Evolutionary conservation across 148 eudicot genomes (phyloP), one percentile per base, ranked within the genome.

Genomic region (Camellia granthamiana): DNA sequence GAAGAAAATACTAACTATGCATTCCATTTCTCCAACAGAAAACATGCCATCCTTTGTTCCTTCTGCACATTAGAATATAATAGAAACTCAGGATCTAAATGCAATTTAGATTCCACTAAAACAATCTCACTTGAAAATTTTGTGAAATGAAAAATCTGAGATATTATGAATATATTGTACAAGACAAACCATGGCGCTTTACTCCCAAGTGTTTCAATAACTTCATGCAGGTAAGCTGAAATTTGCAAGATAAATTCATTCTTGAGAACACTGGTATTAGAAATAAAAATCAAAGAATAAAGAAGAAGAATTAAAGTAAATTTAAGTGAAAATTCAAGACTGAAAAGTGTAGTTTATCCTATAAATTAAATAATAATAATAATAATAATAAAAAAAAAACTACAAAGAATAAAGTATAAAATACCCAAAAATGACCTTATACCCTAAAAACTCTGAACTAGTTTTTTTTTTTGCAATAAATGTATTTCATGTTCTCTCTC

Each of bases 11-110:
- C 87, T 89, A 60, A 91, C 98, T 94, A 92, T 94, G 92, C 97
- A 92, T 81, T 94, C 98, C 98, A 94, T 94, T 85, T 94, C 97
- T 84, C 98, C 98, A 75, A 94, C 98, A 85, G 97, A 94, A 83
- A 94, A 94, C 77, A 94, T 79, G 60, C 97, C 98, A 84, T 92
- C 98, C 84, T 92, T 92, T 59, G 97, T 94, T 51, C 92, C 94
- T 87, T 94, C 97, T 94, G 91, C 72, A 83, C 38, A 78, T 77
- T 68, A 77, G 43, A 79, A 54, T 30, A 73, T 49, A 49, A 49
- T 49, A 49, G 52, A 49, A 7, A 49, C 52, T 49, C 52, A 49
- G 5, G 5, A 5, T 49, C 52, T 49, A 49, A 49, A 49, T 49
- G 6, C 52, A 49, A 7, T 49, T 4, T 49, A 49, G 52, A 49